Base-by-base conservation (phyloP, 345 rosid genomes). In the Eucalyptus erythrocorys region DNA sequence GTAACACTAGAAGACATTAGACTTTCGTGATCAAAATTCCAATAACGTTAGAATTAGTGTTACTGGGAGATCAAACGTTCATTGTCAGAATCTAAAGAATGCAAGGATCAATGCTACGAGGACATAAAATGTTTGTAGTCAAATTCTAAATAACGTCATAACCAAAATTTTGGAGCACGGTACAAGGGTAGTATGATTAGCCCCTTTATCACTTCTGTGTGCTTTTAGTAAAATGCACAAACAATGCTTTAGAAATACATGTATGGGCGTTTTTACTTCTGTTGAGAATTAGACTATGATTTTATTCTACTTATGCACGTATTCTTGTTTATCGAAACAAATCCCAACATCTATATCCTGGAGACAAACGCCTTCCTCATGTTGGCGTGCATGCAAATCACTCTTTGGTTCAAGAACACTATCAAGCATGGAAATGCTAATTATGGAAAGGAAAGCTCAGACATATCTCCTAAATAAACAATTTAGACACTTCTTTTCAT, bases 11-110 rank as follows among this genome's bases (percentile, higher is more conserved):
- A 51, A 0, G 4, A 51, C 24, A 51, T 51, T 0, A 19, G 2
- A 51, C 24, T 51, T 51, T 51, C 2, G 0, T 51, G 26, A 51
- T 51, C 26, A 51, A 51, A 21, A 51, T 51, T 51, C 26, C 2
- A 51, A 21, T 19, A 55, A 55, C 1, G 0, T 24, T 0, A 0
- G 0, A 24, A 9, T 4, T 13, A 55, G 0, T 24, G 13, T 55
- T 24, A 55, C 0, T 0, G 1, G 30, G 27, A 24, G 11, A 55
- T 55, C 6, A 55, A 24, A 55, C 0, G 6, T 55, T 55, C 0
- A 55, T 55, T 10, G 13, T 2, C 0, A 9, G 0, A 55, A 55
- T 55, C 3, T 55, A 0, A 0, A 55, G 13, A 55, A 24, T 0
- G 6, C 24, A 0, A 9, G 0, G 24, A 24, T 24, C 3, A 55